Evolutionary conservation across 2,329 filamentous ascomycete species (phyloP), one percentile per base, ranked within the genome.

Genomic region (Xylariaceae sp.): DNA sequence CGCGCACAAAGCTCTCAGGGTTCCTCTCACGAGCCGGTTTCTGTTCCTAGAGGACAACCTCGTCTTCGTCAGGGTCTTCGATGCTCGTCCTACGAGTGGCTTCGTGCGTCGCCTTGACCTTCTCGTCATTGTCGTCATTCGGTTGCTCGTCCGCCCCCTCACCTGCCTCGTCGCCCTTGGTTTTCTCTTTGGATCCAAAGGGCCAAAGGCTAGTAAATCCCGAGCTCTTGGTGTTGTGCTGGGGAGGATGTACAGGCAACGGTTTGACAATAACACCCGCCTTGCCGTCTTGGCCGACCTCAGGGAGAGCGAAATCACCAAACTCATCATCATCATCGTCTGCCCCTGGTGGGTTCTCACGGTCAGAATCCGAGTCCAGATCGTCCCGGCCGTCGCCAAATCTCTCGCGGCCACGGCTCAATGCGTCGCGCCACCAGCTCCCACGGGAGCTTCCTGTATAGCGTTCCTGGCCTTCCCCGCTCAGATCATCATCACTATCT

Each of bases 261-360:
- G 80, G 80, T 56, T 78, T 77, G 48, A 82, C 66, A 2, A 83
- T 70, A n/a, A 76, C 68, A 18, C 61, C 54, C 17, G 45, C 51
- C 46, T 55, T 62, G n/a, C 51, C 57, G n/a, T 63, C 59, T 43
- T 62, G 62, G 32, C 68, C 71, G 44, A 76, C 70, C 62, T 84
- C 82, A 11, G 82, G 78, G 70, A 86, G 81, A 55, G 81, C 82
- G 58, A 86, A 86, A 50, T 87, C 85, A 12, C 83, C 84, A 68
- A 87, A 81, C 59, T 85, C 83, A 54, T 86, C 78, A 32, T 62
- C 74, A 60, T 65, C 65, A 11, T 65, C 63, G 0, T 62, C 63
- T 11, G 55, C 57, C 14, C 49, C 54, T 17, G 44, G 47, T 15
- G 47, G 53, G 17, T 51, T 51, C 4, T 48, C 46, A 15, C 62